Evolutionary conservation across 208 protist species (phyloP).

Genomic region (Strigomonas culicis): DNA sequence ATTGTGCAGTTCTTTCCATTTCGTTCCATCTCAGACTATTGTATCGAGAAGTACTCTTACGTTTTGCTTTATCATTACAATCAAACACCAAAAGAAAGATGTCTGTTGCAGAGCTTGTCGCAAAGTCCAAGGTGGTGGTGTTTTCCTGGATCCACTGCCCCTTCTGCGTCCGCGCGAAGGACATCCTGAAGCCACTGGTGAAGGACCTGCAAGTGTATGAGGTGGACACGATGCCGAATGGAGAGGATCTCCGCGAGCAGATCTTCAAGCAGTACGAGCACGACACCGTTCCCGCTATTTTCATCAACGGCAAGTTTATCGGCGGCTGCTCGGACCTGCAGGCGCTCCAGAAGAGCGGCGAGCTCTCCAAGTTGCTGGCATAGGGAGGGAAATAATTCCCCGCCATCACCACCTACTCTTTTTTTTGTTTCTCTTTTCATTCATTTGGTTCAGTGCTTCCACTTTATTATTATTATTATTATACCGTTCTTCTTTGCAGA

Average conservation of each 20-base stretch:
- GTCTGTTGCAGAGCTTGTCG: slow-evolving; percentile 38
- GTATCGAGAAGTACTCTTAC: slow-evolving; percentile 5
- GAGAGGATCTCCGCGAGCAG: slow-evolving; percentile 45
- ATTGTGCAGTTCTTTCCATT: slow-evolving; percentile 1
- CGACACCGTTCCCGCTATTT: slow-evolving; percentile 75
- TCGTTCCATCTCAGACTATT: slow-evolving; percentile 1
- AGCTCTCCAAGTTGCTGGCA: slow-evolving; percentile 40
- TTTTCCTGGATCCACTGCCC: slow-evolving; percentile 69
- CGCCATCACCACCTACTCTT: not conserved
- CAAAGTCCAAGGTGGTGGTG: slow-evolving; percentile 53
- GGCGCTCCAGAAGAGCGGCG: slow-evolving; percentile 38
- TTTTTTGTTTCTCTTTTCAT: slow-evolving; percentile 11
- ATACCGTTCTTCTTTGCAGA: not conserved
- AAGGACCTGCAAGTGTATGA: slow-evolving; percentile 57
- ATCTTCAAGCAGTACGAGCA: slow-evolving; percentile 46
- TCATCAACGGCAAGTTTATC: slow-evolving; percentile 76
- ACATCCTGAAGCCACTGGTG: slow-evolving; percentile 37
- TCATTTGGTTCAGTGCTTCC: not conserved
- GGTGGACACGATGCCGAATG: slow-evolving; percentile 44
- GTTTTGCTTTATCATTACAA: not conserved
- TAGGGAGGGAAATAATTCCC: slow-evolving; percentile 1
- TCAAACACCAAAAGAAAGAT: not conserved
- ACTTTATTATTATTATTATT: not conserved
- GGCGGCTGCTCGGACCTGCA: slow-evolving; percentile 58
- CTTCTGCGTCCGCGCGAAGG: slow-evolving; percentile 55